These are phyloP conservation scores for Vitis hybrid DNA, from an alignment of 177 flowering plant species.

Conservation along the genomic window DNA sequence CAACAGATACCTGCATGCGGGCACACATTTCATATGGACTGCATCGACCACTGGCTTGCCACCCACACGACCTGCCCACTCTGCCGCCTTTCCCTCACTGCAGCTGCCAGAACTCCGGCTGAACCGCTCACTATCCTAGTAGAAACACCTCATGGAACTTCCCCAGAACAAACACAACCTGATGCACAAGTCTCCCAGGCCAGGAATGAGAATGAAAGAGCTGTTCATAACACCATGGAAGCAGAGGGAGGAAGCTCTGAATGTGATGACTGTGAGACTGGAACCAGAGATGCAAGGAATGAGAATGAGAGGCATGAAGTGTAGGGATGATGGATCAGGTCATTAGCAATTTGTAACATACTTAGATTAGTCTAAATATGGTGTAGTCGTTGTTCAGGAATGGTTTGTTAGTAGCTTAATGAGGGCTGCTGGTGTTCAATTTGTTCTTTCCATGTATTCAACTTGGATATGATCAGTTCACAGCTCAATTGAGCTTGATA, in stretches of 20 bases:
- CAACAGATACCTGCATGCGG: conserved; percentile 83
- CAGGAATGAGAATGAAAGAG: conserved; percentile 6
- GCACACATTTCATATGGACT: conserved; percentile 86
- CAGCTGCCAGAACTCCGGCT: conserved; percentile 30
- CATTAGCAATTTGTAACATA: too few relatives aligned
- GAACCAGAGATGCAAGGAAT: conserved; percentile 3
- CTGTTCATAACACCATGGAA: neutral
- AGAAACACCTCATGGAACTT: conserved; percentile 11
- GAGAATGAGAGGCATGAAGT: conserved; percentile 1
- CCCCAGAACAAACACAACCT: conserved; percentile 11
- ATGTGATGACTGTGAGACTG: conserved; percentile 10
- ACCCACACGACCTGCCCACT: conserved; percentile 81
- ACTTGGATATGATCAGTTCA: too few relatives aligned
- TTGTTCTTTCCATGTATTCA: too few relatives aligned
- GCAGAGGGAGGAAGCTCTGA: conserved; percentile 12
- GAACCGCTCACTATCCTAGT: conserved; percentile 8
- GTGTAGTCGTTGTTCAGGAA: too few relatives aligned
- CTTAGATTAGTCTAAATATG: too few relatives aligned
- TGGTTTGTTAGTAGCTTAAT: too few relatives aligned
- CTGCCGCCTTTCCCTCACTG: conserved; percentile 73
- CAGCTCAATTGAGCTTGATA: too few relatives aligned
- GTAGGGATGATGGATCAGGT: too few relatives aligned
- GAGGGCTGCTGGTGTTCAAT: too few relatives aligned
- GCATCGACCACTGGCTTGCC: conserved; percentile 82
- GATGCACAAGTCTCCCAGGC: conserved; percentile 3